Base-by-base conservation (phyloP, 2,329 filamentous ascomycete genomes). In the Fusarium sp. region DNA sequence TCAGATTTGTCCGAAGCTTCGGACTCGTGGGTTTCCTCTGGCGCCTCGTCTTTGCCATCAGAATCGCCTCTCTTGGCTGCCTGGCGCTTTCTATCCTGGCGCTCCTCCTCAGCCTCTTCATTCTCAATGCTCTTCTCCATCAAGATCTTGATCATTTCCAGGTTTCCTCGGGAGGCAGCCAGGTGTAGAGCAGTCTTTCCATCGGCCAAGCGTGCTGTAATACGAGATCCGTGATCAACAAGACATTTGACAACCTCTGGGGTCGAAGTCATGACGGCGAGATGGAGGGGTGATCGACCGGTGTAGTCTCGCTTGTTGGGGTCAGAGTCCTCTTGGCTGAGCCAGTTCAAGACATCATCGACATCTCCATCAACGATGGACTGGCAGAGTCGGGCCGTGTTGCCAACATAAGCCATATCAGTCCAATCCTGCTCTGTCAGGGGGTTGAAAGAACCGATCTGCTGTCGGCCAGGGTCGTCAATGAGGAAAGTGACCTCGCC, bases 371-470 rank as follows among this genome's bases (percentile, higher is more conserved):
- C 91, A 5, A 95, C 90, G 66, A 97, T 97, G 1, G 93, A 94
- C 78, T 95, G 92, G 77, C 93, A 97, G 2, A 97, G 86, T 17
- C 89, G 86, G 40, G 90, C 91, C 1, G 93, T 95, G 73, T 95
- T 93, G 12, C 94, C 93, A 38, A 97, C 88, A 74, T 97, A 97
- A 0, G 94, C 94, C 94, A 97, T 96, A 73, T 95, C 93, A 1
- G 94, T 96, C 93, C 94, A 97, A 78, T 96, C 94, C 59, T 94
- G 88, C 46, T 94, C 91, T 0, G 92, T 95, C 40, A 96, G 86
- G 0, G 94, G 94, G 75, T 96, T 92, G 83, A 97, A 97, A 11
- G 87, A 90, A 29, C 88, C 88, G 58, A 90, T 90, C 80, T 89
- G 84, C 78, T 96, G 94, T 64, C 94, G 88, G 20, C 94, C 94